These are phyloP conservation scores for Kurtzmaniella quercitrusa DNA, from an alignment of 1,139 yeast species.

Conservation along the genomic window DNA sequence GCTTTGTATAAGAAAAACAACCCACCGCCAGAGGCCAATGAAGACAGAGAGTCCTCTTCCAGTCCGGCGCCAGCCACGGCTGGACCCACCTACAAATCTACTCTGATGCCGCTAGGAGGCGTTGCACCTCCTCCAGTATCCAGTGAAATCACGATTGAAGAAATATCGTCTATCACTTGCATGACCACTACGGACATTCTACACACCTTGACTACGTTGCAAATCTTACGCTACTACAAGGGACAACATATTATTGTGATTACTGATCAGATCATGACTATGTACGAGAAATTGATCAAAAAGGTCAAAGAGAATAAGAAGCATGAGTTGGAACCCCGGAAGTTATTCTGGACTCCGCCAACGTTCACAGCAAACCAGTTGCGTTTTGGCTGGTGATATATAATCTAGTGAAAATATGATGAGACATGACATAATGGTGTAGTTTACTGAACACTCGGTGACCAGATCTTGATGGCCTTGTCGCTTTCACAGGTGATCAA, in stretches of 20 bases:
- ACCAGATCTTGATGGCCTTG: slow-evolving; percentile 84
- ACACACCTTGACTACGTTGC: slow-evolving; percentile 87
- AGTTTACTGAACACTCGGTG: slow-evolving; percentile 10
- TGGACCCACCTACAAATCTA: slow-evolving; percentile 1
- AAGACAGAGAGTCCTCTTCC: slow-evolving; percentile 22
- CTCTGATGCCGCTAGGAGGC: background rate
- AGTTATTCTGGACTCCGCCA: slow-evolving; percentile 90
- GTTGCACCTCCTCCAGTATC: slow-evolving; percentile 18
- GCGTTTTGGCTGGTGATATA: slow-evolving; percentile 81
- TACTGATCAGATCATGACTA: slow-evolving; percentile 75
- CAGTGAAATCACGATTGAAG: slow-evolving; percentile 84
- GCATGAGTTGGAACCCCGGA: slow-evolving; percentile 69
- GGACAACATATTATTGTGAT: slow-evolving; percentile 94
- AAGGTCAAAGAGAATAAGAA: slow-evolving; percentile 59
- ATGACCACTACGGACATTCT: slow-evolving; percentile 96
- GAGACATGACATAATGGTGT: background rate
- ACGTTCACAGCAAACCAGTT: slow-evolving; percentile 93
- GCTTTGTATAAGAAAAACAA: slow-evolving; percentile 36
- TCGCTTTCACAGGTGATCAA: slow-evolving; percentile 87
- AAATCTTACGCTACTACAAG: slow-evolving; percentile 85
- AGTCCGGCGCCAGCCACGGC: slow-evolving; percentile 15
- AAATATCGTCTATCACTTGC: slow-evolving; percentile 77
- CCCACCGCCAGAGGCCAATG: slow-evolving; percentile 22
- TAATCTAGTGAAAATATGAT: background rate
- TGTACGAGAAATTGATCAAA: slow-evolving; percentile 68